Conservation (phyloP, 495 filamentous ascomycete species). For the Xylaria bambusicola region DNA sequence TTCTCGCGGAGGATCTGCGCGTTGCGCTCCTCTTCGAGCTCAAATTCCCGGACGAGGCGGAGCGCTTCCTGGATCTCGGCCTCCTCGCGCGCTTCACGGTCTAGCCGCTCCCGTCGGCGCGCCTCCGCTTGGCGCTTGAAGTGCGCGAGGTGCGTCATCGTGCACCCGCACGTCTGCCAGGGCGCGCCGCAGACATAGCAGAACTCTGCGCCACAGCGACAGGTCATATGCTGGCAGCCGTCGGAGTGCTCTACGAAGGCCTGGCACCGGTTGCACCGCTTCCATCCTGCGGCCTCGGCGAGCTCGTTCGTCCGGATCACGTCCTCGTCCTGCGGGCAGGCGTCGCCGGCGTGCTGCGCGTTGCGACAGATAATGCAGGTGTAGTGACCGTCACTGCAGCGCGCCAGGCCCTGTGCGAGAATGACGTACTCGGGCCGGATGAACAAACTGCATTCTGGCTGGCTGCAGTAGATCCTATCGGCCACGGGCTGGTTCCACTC, state of each 20-base stretch:
- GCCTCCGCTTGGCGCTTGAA: conserved; percentile 26
- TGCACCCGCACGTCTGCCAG: conserved; percentile 42
- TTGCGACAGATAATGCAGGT: conserved; percentile 41
- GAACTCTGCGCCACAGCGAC: conserved; percentile 51
- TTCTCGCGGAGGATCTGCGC: conserved; percentile 34
- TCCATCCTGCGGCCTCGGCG: conserved; percentile 45
- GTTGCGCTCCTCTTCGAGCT: conserved; percentile 38
- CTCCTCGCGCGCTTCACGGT: conserved; percentile 30
- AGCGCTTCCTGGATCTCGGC: conserved; percentile 35
- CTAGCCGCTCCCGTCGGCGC: conserved; percentile 25
- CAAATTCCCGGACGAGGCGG: conserved; percentile 37
- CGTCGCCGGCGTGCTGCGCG: conserved; percentile 29
- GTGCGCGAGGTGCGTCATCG: conserved; percentile 30
- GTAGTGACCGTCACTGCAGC: conserved; percentile 37
- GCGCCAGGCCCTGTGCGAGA: conserved; percentile 25
- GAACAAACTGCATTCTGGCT: conserved; percentile 34
- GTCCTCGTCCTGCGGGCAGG: conserved; percentile 40
- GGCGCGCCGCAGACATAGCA: conserved; percentile 51
- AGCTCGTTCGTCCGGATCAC: conserved; percentile 35
- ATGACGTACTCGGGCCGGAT: conserved; percentile 31
- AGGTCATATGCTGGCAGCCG: conserved; percentile 58
- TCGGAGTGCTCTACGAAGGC: conserved; percentile 44
- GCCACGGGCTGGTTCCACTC: conserved; percentile 40
- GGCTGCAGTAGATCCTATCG: conserved; percentile 42
- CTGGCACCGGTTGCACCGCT: conserved; percentile 29